phyloP scores from a whole-genome alignment of 768 basidiomycete species.

The Suillus ampliporus region DNA sequence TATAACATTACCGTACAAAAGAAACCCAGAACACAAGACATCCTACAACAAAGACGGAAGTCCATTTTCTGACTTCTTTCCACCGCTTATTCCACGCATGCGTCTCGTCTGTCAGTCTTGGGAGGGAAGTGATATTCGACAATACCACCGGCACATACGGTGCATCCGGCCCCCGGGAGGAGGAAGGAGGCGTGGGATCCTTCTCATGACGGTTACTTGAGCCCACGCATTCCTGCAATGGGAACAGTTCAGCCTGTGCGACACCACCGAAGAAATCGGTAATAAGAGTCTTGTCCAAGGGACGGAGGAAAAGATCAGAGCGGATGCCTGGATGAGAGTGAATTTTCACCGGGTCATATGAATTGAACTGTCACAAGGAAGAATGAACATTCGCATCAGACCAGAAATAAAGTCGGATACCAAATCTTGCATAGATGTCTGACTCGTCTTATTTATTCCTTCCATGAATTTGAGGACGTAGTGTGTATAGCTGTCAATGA shows the following conservation, averaged over 20 bases:
- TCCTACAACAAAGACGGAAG: constrained; percentile 29
- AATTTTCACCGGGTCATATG: constrained; percentile 75
- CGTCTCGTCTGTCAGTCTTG: constrained; percentile 3
- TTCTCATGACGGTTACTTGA: not conserved
- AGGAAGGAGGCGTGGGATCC: not conserved
- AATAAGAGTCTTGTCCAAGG: constrained; percentile 64
- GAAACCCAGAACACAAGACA: constrained; percentile 37
- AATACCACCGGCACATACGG: no score
- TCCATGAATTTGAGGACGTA: constrained; percentile 92
- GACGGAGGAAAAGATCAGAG: constrained; percentile 75
- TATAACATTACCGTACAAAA: constrained; percentile 17
- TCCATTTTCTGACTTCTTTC: constrained; percentile 37
- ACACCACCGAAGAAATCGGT: constrained; percentile 94
- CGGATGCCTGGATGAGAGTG: constrained; percentile 91
- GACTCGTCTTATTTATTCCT: constrained; percentile 88
- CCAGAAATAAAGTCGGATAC: constrained; percentile 49
- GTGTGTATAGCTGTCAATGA: constrained; percentile 96
- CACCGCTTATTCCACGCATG: constrained; percentile 22
- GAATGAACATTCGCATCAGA: constrained; percentile 17
- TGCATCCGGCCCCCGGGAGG: no score
- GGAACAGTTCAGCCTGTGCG: constrained; percentile 75
- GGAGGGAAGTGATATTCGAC: not conserved
- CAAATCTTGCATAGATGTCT: constrained; percentile 78
- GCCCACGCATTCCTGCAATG: constrained; percentile 14
- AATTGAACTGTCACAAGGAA: constrained; percentile 65